Evolutionary conservation across 805 yeast species (phyloP).

Genomic region (Cyberlindnera mycetangii): DNA sequence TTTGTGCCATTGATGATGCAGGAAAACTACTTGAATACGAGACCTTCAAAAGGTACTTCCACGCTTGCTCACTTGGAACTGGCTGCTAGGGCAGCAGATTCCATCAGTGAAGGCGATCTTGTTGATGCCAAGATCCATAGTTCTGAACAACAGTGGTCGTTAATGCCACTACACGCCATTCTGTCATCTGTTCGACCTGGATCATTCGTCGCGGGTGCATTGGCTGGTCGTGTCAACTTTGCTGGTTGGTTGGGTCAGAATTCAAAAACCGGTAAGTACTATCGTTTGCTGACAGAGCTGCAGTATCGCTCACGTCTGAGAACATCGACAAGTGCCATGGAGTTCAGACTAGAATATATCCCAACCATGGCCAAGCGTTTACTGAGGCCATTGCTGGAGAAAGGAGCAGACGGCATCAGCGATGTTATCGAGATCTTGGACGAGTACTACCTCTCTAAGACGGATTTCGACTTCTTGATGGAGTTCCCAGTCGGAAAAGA

Average conservation of each 20-base stretch:
- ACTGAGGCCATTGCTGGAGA: slow-evolving; percentile 51
- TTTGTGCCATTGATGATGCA: slow-evolving; percentile 95
- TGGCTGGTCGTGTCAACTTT: slow-evolving; percentile 70
- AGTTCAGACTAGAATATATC: slow-evolving; percentile 72
- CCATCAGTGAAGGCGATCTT: slow-evolving; percentile 80
- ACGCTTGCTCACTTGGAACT: slow-evolving; percentile 55
- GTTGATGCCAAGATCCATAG: slow-evolving; percentile 82
- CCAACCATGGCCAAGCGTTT: slow-evolving; percentile 60
- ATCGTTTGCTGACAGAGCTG: slow-evolving; percentile 76
- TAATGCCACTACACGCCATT: slow-evolving; percentile 87
- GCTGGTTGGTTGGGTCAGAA: slow-evolving; percentile 89
- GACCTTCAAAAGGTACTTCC: slow-evolving; percentile 46
- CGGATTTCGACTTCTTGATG: slow-evolving; percentile 87
- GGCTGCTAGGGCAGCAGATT: slow-evolving; percentile 78
- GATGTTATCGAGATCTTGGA: slow-evolving; percentile 75
- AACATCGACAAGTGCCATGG: slow-evolving; percentile 72
- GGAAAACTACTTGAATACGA: slow-evolving; percentile 78
- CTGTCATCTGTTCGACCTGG: slow-evolving; percentile 83
- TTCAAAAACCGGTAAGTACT: slow-evolving; percentile 76
- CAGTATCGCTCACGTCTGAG: slow-evolving; percentile 83
- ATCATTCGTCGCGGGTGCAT: slow-evolving; percentile 66
- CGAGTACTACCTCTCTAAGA: slow-evolving; percentile 78
- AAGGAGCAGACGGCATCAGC: slow-evolving; percentile 62
- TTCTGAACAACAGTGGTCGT: slow-evolving; percentile 90
- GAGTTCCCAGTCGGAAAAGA: slow-evolving; percentile 77